These are phyloP conservation scores for Pseudogymnoascus sp. DNA, from an alignment of 2,329 filamentous ascomycete species.

Conservation along the genomic window DNA sequence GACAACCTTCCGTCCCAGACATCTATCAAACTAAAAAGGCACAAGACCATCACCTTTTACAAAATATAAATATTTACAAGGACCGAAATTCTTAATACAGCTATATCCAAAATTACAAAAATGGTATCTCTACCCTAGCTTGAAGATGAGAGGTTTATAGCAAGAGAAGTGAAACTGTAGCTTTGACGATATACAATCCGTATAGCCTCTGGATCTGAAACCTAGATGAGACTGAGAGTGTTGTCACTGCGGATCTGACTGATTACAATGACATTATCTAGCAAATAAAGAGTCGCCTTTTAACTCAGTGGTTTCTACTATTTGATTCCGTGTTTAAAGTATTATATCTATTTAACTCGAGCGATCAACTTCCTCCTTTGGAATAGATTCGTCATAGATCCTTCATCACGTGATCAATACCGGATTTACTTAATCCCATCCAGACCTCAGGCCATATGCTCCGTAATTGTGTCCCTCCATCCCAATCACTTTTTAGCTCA, in stretches of 20 bases:
- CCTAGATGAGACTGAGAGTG: neutral
- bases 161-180: neutral
- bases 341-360: neutral
- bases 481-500: conserved; percentile 3
- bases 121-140: neutral
- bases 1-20: neutral
- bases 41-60: neutral
- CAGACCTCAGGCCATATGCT: neutral
- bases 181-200: neutral
- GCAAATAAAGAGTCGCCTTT: neutral
- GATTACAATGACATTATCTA: neutral
- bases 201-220: neutral
- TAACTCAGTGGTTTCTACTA: neutral
- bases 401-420: neutral
- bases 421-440: conserved; percentile 5
- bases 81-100: neutral
- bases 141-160: neutral
- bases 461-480: conserved; percentile 3
- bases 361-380: neutral
- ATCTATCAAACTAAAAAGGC: neutral
- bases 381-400: neutral
- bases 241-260: neutral
- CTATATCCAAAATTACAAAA: neutral
- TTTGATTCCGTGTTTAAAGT: neutral
- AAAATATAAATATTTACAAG: neutral